Percentiles rank a stretch among this genome's conserved stretches.
phyloP scores from a whole-genome alignment of 768 basidiomycete genomes.

The Tricholoma hemisulphureum region DNA sequence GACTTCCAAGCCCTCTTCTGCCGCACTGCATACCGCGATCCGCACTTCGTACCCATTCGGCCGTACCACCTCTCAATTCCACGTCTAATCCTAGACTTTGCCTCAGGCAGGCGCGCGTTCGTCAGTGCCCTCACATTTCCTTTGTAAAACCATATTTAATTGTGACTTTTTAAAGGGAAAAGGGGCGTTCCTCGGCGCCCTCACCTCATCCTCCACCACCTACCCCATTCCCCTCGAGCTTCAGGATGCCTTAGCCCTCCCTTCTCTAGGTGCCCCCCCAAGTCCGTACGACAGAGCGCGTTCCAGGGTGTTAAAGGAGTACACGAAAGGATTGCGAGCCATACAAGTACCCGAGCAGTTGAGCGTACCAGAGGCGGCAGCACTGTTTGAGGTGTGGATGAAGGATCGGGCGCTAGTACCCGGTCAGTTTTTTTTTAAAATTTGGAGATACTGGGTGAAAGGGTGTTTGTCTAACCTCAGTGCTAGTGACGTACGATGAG shows the following conservation, averaged over 20 bases:
- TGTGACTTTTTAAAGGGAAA: slow-evolving; percentile 42
- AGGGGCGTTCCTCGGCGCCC: slow-evolving; percentile 72
- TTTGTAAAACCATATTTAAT: background rate
- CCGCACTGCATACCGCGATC: slow-evolving; percentile 67
- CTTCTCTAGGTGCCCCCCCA: slow-evolving; percentile 22
- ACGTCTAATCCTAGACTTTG: slow-evolving; percentile 73
- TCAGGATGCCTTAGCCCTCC: slow-evolving; percentile 54
- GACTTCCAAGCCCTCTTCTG: slow-evolving; percentile 84
- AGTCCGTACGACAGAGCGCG: slow-evolving; percentile 57
- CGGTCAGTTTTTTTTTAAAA: slow-evolving; percentile 32
- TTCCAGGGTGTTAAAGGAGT: slow-evolving; percentile 45
- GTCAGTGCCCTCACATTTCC: slow-evolving; percentile 42
- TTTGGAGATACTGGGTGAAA: background rate
- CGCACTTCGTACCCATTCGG: slow-evolving; percentile 64
- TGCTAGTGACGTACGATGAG: slow-evolving; percentile 53
- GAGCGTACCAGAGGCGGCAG: slow-evolving; percentile 64
- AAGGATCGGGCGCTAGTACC: slow-evolving; percentile 55
- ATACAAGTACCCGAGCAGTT: slow-evolving; percentile 54
- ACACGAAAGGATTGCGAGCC: slow-evolving; percentile 47
- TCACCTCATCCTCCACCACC: slow-evolving; percentile 58
- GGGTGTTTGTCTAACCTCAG: slow-evolving; percentile 1
- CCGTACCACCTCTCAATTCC: slow-evolving; percentile 80
- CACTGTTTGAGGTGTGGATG: slow-evolving; percentile 76
- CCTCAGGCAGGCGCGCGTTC: slow-evolving; percentile 65
- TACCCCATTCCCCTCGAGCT: slow-evolving; percentile 65